Conservation (phyloP, 73 alveolate species). For the Paramecium sonneborni region DNA sequence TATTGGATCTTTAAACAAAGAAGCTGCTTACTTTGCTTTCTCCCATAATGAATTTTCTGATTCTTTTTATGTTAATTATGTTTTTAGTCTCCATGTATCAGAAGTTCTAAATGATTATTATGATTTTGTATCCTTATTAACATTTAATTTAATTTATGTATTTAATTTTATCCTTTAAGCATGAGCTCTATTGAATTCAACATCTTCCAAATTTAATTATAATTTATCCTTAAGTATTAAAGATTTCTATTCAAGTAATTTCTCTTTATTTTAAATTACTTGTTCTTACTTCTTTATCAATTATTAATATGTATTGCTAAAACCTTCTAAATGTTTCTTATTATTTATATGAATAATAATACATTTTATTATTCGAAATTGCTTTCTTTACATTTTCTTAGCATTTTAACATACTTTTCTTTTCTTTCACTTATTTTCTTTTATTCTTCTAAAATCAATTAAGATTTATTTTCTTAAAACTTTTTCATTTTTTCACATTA, state of each 20-base stretch:
- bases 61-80: background rate
- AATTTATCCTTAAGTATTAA: background rate
- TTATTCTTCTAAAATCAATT: background rate
- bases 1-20: background rate
- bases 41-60: background rate
- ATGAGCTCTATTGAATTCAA: background rate
- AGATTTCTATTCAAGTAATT: background rate
- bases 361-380: background rate
- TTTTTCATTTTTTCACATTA: background rate
- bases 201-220: background rate
- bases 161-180: background rate
- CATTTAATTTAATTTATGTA: background rate
- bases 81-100: background rate
- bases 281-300: background rate
- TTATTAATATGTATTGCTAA: background rate
- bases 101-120: background rate
- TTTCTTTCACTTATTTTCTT: background rate
- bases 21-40: background rate
- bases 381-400: background rate
- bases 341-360: background rate
- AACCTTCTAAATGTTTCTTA: background rate
- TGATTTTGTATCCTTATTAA: background rate
- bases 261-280: background rate
- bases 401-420: background rate
- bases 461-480: background rate